Evolutionary conservation across 352 stramenopile genomes (phyloP).

Genomic region (Phytophthora fragariaefolia): DNA sequence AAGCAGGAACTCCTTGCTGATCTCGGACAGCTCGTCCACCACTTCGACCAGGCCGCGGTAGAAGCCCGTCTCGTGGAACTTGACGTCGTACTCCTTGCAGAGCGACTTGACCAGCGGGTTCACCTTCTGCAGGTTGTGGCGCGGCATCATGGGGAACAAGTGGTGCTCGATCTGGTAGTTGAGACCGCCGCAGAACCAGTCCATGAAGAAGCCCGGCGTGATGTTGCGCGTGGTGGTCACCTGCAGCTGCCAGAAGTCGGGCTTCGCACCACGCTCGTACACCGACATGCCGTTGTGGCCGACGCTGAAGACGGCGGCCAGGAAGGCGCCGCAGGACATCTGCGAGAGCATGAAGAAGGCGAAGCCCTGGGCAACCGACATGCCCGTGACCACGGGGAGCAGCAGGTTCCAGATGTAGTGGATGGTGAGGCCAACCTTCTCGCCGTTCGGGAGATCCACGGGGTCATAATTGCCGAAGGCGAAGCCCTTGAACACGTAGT

Average conservation of each 20-base stretch:
- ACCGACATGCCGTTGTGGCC: constrained; percentile 99
- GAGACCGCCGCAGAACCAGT: constrained; percentile 98
- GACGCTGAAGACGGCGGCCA: constrained; percentile 97
- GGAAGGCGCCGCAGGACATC: constrained; percentile 93
- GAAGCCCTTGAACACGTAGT: constrained; percentile 93
- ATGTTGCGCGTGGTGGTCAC: constrained; percentile 98
- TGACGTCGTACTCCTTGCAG: constrained; percentile 97
- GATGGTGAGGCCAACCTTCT: constrained; percentile 76
- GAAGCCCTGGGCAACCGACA: constrained; percentile 75
- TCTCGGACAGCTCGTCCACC: constrained; percentile 92
- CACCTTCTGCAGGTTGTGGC: constrained; percentile 95
- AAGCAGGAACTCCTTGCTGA: constrained; percentile 95
- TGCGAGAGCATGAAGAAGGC: constrained; percentile 88
- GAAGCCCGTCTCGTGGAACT: constrained; percentile 97
- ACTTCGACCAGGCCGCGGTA: constrained; percentile 94
- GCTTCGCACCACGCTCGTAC: constrained; percentile 95
- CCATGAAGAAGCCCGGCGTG: constrained; percentile 92
- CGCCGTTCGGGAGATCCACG: constrained; percentile 86
- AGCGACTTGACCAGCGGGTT: constrained; percentile 96
- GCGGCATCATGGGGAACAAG: constrained; percentile 97
- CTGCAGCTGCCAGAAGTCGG: constrained; percentile 99
- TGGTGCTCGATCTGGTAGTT: constrained; percentile 99
- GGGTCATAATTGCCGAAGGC: constrained; percentile 85
- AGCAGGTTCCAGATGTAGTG: constrained; percentile 95
- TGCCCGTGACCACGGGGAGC: constrained; percentile 66